These are phyloP conservation scores for Dendrothele bispora DNA, from an alignment of 768 basidiomycete species.

Conservation along the genomic window DNA sequence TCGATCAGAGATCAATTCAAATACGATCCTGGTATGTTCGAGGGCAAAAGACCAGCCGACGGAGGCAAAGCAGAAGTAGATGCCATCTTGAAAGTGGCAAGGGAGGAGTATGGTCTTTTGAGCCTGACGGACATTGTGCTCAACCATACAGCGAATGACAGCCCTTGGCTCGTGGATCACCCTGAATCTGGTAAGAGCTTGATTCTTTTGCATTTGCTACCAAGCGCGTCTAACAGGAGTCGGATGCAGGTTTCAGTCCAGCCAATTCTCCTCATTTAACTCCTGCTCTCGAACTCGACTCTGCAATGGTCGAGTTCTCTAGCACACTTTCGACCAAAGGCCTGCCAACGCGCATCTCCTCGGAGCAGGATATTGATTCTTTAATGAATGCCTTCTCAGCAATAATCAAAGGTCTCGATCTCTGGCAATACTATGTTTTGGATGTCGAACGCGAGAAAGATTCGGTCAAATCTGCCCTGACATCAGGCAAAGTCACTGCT, in stretches of 20 bases:
- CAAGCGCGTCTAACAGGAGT: background rate
- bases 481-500: slow-evolving; percentile 38
- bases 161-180: slow-evolving; percentile 87
- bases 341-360: slow-evolving; percentile 70
- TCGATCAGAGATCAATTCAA: slow-evolving; percentile 85
- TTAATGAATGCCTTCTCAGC: slow-evolving; percentile 65
- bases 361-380: slow-evolving; percentile 63
- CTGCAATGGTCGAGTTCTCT: slow-evolving; percentile 83
- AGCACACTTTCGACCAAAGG: slow-evolving; percentile 58
- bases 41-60: slow-evolving; percentile 37
- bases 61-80: slow-evolving; percentile 60
- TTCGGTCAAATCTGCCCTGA: slow-evolving; percentile 55
- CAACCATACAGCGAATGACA: slow-evolving; percentile 97
- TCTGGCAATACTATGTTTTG: slow-evolving; percentile 96
- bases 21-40: slow-evolving; percentile 80
- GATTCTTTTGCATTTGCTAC: background rate
- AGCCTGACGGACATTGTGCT: slow-evolving; percentile 94
- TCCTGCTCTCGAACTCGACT: slow-evolving; percentile 91
- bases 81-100: slow-evolving; percentile 65
- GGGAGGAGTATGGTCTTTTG: slow-evolving; percentile 84
- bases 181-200: slow-evolving; percentile 83
- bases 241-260: slow-evolving; percentile 77
- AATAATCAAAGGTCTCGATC: slow-evolving; percentile 59
- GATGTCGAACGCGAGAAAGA: slow-evolving; percentile 67
- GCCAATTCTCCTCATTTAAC: slow-evolving; percentile 88